A percentile compares a stretch with the other conserved stretches of the same genome.
Evolutionary conservation across 305 asterid genomes (phyloP).

Genomic region (Fraxinus baroniana): DNA sequence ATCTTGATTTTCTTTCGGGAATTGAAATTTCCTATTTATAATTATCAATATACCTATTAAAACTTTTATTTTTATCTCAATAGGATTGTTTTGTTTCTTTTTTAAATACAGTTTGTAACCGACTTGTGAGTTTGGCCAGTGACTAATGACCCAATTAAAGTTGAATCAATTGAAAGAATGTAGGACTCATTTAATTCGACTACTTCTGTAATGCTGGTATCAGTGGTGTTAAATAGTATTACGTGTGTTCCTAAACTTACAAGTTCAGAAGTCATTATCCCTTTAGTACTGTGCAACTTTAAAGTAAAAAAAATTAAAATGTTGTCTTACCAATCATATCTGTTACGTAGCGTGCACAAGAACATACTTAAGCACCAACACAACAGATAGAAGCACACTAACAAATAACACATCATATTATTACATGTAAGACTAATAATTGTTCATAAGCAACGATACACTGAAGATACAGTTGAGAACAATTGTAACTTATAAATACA

Average conservation of each 20-base stretch:
- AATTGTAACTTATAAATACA: not conserved
- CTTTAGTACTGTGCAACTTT: not conserved
- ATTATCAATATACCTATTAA: not conserved
- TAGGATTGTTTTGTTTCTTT: not conserved
- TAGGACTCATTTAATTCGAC: not conserved
- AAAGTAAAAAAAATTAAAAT: not conserved
- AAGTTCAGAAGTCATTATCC: not conserved
- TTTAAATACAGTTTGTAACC: not conserved
- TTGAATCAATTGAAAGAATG: not conserved
- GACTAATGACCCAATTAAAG: not conserved
- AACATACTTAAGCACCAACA: not conserved
- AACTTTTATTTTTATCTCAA: not conserved
- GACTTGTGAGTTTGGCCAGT: not conserved
- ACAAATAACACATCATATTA: not conserved
- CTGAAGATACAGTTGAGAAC: not conserved
- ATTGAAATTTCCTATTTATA: not conserved
- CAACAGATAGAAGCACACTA: not conserved
- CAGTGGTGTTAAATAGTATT: not conserved
- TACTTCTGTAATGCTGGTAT: not conserved
- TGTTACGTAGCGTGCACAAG: not conserved
- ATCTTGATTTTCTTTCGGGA: not conserved
- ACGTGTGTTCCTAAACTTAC: not conserved
- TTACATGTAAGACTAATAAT: not conserved
- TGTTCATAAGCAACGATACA: not conserved
- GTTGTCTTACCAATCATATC: not conserved